A percentile compares a stretch with the other conserved stretches of the same genome.
Conservation (phyloP, 176 grass and related monocot genomes). For the Avena eriantha region DNA sequence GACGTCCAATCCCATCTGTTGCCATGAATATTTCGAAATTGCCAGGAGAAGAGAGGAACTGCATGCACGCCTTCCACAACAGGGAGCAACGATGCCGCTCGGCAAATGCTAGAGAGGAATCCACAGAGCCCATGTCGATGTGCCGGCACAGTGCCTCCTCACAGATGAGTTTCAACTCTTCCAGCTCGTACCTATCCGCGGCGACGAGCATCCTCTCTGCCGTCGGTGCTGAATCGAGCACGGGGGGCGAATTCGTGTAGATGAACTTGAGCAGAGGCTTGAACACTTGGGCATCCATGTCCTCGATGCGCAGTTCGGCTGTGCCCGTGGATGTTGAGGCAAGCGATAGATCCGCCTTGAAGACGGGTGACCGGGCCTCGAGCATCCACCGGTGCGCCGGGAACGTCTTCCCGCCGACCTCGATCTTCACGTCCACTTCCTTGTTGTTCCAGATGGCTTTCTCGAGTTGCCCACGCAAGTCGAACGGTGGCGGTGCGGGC, state of each 20-base stretch:
- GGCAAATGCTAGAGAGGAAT: background rate
- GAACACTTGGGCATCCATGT: conserved; percentile 4
- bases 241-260: background rate
- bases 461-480: background rate
- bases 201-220: background rate
- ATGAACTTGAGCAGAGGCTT: background rate
- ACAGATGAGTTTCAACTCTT: background rate
- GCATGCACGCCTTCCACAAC: background rate
- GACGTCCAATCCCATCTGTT: background rate
- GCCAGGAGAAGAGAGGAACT: background rate
- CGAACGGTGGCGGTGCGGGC: background rate
- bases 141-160: background rate
- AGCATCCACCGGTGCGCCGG: background rate
- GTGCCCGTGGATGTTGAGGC: background rate
- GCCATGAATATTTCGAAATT: background rate
- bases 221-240: background rate
- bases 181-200: background rate
- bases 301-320: background rate
- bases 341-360: background rate
- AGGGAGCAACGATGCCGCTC: background rate
- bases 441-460: background rate
- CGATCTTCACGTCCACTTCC: background rate
- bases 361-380: background rate
- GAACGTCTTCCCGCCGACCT: background rate
- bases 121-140: background rate